Evolutionary conservation across 2,329 filamentous ascomycete genomes (phyloP).

Genomic region (Mollisia scopiformis): DNA sequence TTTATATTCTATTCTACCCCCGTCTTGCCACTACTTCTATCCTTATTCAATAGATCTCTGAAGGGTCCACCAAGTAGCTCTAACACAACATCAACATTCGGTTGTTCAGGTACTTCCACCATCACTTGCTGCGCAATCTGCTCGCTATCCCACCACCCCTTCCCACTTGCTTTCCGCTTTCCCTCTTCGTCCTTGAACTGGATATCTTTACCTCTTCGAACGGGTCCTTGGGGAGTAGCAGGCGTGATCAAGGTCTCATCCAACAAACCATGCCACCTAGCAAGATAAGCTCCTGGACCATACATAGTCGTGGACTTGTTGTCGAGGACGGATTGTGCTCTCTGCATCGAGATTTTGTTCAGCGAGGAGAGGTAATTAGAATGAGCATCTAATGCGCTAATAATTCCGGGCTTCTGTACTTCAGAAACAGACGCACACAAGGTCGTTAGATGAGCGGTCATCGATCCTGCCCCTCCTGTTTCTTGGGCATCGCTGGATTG

Average conservation of each 20-base stretch:
- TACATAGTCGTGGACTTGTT: constrained; percentile 2
- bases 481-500: constrained; percentile 1
- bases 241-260: constrained; percentile 1
- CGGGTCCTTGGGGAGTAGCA: not conserved
- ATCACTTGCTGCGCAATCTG: not conserved
- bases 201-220: constrained; percentile 5
- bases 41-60: not conserved
- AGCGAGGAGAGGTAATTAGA: constrained; percentile 64
- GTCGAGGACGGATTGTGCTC: not conserved
- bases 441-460: constrained; percentile 11
- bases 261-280: constrained; percentile 2
- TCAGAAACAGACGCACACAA: constrained; percentile 44
- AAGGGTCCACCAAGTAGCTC: not conserved
- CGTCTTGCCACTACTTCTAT: not conserved
- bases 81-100: constrained; percentile 1
- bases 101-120: not conserved
- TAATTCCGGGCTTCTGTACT: constrained; percentile 48
- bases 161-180: not conserved
- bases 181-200: not conserved
- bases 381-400: constrained; percentile 60
- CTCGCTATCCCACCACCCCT: constrained; percentile 3
- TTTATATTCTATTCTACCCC: not conserved
- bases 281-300: constrained; percentile 4
- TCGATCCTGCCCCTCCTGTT: constrained; percentile 11
- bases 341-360: not conserved